A percentile compares a stretch with the other conserved stretches of the same genome.
Conservation (phyloP, 2,329 filamentous ascomycete genomes). For the Ophiocordyceps sinensis region DNA sequence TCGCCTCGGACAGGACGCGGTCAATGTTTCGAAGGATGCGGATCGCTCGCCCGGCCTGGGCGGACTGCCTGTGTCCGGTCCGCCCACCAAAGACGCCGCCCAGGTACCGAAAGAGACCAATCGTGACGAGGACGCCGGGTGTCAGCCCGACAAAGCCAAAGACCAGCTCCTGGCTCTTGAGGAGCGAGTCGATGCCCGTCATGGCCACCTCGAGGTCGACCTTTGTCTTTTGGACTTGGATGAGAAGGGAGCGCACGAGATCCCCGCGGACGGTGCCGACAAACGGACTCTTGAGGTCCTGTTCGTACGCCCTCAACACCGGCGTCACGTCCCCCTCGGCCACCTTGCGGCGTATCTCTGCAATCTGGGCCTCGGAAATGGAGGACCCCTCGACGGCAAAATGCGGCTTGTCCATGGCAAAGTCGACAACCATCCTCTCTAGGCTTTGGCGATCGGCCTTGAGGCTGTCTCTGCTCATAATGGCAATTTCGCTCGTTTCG, state of each 20-base stretch:
- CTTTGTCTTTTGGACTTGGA: constrained; percentile 98
- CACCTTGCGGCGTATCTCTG: constrained; percentile 63
- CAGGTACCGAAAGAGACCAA: constrained; percentile 61
- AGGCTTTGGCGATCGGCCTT: constrained; percentile 81
- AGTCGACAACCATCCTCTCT: constrained; percentile 96
- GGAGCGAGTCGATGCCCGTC: constrained; percentile 81
- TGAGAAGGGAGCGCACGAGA: constrained; percentile 75
- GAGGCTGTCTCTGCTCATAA: constrained; percentile 89
- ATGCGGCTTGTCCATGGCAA: constrained; percentile 69
- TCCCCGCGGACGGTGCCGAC: constrained; percentile 74
- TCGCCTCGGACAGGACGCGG: constrained; percentile 56
- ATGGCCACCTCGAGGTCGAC: constrained; percentile 95
- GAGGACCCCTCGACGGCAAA: constrained; percentile 33
- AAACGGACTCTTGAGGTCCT: constrained; percentile 70
- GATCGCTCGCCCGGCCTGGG: constrained; percentile 54
- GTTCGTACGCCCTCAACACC: constrained; percentile 80
- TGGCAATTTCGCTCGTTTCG: constrained; percentile 80
- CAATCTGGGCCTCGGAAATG: constrained; percentile 55
- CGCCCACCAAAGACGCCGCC: constrained; percentile 54
- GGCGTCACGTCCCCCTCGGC: constrained; percentile 87
- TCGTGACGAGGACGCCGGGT: constrained; percentile 76
- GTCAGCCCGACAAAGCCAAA: constrained; percentile 96
- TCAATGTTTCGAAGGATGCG: constrained; percentile 79
- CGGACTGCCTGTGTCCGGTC: constrained; percentile 49
- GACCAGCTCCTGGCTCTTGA: constrained; percentile 92